Percentiles rank a stretch among this genome's conserved stretches.
These are phyloP conservation scores for Erysimum cheiranthoides DNA, from an alignment of 345 rosid genomes.

Conservation along the genomic window DNA sequence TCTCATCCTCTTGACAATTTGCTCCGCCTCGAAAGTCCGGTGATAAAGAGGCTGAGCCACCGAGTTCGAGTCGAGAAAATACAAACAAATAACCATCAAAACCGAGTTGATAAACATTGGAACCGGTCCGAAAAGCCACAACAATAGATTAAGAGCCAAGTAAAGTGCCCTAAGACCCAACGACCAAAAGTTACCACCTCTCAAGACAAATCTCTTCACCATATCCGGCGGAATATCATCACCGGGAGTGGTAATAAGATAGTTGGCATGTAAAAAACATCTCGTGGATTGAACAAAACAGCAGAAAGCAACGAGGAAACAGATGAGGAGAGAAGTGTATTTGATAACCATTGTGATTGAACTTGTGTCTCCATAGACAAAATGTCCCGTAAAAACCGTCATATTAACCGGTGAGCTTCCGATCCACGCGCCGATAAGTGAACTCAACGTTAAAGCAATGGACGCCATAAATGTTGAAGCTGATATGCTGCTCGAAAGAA, in stretches of 20 bases:
- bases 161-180: slow-evolving; percentile 74
- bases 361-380: slow-evolving; percentile 68
- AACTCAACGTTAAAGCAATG: slow-evolving; percentile 69
- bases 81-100: slow-evolving; percentile 54
- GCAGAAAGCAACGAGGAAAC: slow-evolving; percentile 69
- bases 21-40: slow-evolving; percentile 42
- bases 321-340: slow-evolving; percentile 62
- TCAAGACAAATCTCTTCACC: slow-evolving; percentile 52
- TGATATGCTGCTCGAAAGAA: slow-evolving; percentile 58
- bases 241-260: slow-evolving; percentile 63
- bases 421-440: slow-evolving; percentile 85
- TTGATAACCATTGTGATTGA: slow-evolving; percentile 63
- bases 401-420: slow-evolving; percentile 53
- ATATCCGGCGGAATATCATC: slow-evolving; percentile 48
- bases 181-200: slow-evolving; percentile 82
- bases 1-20: slow-evolving; percentile 41
- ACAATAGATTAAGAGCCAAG: slow-evolving; percentile 64
- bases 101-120: slow-evolving; percentile 71
- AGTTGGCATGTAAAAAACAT: slow-evolving; percentile 67
- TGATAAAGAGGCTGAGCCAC: slow-evolving; percentile 58
- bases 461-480: slow-evolving; percentile 69
- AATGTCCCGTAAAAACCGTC: slow-evolving; percentile 48
- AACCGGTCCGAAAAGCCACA: slow-evolving; percentile 87
- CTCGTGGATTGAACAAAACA: slow-evolving; percentile 77
- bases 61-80: slow-evolving; percentile 56